These are phyloP conservation scores for Aspergillus fijiensis DNA, from an alignment of 2,329 filamentous ascomycete species.

Conservation along the genomic window DNA sequence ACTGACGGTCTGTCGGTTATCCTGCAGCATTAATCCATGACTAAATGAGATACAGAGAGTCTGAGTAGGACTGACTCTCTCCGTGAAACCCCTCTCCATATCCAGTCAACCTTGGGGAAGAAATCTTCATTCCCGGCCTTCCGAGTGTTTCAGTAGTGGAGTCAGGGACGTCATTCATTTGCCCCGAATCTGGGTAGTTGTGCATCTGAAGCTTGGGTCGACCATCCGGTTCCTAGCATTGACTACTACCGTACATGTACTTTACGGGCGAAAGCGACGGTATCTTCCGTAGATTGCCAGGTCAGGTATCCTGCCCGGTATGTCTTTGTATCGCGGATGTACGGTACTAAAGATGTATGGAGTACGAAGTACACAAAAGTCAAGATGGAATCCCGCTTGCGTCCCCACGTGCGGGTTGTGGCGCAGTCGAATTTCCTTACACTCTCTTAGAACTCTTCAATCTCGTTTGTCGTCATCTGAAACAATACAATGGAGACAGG, in stretches of 20 bases:
- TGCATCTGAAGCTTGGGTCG: neutral
- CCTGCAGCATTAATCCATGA: neutral
- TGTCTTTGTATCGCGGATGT: neutral
- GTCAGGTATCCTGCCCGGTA: neutral
- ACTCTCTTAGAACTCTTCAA: neutral
- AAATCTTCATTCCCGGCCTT: slow-evolving; percentile 2
- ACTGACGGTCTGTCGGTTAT: too few relatives aligned
- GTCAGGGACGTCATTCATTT: slow-evolving; percentile 7
- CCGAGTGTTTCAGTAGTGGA: slow-evolving; percentile 7
- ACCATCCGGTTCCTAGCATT: slow-evolving; percentile 1
- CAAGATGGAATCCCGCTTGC: neutral
- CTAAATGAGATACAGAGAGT: neutral
- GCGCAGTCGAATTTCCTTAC: slow-evolving; percentile 5
- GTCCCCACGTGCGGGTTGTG: slow-evolving; percentile 9
- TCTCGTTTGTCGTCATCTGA: neutral
- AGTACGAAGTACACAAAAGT: neutral
- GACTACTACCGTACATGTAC: neutral
- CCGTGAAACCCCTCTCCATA: slow-evolving; percentile 1
- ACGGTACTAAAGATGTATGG: neutral
- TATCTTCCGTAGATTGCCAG: neutral
- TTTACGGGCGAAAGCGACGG: neutral
- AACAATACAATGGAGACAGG: neutral
- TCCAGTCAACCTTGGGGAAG: neutral
- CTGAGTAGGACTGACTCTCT: slow-evolving; percentile 1
- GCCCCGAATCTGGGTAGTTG: neutral